Evolutionary conservation across 768 basidiomycete genomes (phyloP).

Genomic region (Boletus barrowsii): DNA sequence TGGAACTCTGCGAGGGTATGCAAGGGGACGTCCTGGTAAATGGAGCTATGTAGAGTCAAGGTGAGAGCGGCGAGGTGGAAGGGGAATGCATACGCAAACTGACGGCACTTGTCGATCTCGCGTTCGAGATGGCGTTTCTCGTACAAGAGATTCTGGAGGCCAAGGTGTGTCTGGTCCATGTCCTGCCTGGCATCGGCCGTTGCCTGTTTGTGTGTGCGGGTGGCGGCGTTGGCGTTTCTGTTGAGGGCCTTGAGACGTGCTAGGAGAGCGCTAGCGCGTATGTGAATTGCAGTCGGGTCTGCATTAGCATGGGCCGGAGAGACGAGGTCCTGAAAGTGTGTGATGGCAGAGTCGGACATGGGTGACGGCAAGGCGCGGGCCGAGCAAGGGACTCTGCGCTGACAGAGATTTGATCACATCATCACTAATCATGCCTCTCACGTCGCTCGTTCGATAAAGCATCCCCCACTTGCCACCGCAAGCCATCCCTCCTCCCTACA

Average conservation of each 20-base stretch:
- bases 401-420: constrained; percentile 11
- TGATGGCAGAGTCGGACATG: constrained; percentile 47
- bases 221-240: constrained; percentile 66
- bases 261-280: constrained; percentile 72
- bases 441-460: constrained; percentile 23
- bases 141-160: constrained; percentile 82
- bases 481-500: neutral
- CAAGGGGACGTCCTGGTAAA: constrained; percentile 84
- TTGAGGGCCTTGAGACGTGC: constrained; percentile 78
- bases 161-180: constrained; percentile 88
- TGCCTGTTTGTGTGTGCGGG: constrained; percentile 68
- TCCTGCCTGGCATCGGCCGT: constrained; percentile 74
- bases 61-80: neutral
- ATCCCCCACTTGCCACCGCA: neutral
- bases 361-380: constrained; percentile 5
- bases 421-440: constrained; percentile 15
- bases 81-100: constrained; percentile 64
- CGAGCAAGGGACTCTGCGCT: constrained; percentile 1
- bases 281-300: constrained; percentile 43
- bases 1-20: constrained; percentile 69
- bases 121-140: constrained; percentile 88
- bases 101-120: constrained; percentile 90
- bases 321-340: constrained; percentile 63
- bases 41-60: constrained; percentile 50
- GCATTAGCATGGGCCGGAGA: constrained; percentile 46